These are phyloP conservation scores for Lipomyces starkeyi DNA, from an alignment of 805 yeast genomes.

Conservation along the genomic window DNA sequence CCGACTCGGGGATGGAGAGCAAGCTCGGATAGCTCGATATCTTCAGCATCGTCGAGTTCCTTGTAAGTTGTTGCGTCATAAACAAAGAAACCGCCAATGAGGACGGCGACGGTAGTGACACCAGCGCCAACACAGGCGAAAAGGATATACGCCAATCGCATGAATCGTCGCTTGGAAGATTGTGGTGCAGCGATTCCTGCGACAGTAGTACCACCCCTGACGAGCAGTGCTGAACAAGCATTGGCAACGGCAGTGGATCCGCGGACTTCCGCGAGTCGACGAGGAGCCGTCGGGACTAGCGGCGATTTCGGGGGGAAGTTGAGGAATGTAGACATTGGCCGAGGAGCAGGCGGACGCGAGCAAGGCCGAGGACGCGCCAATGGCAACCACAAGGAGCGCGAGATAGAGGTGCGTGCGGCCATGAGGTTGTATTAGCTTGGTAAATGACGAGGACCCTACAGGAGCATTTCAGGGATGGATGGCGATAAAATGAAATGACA, in stretches of 20 bases:
- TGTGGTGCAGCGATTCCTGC: conserved; percentile 1
- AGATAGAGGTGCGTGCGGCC: neutral
- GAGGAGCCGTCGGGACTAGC: neutral
- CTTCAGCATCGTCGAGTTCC: conserved; percentile 49
- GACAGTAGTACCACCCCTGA: conserved; percentile 5
- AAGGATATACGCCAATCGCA: conserved; percentile 17
- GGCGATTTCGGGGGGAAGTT: neutral
- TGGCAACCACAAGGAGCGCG: neutral
- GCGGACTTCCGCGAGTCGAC: neutral
- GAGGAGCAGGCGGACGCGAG: neutral
- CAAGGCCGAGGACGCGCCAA: neutral
- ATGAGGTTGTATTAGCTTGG: neutral
- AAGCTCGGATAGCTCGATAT: conserved; percentile 56
- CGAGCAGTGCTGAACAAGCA: neutral
- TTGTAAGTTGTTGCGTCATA: conserved; percentile 71
- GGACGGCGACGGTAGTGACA: conserved; percentile 51
- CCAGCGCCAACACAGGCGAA: conserved; percentile 48
- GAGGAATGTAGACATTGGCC: neutral
- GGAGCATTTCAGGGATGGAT: neutral
- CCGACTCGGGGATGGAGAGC: conserved; percentile 64
- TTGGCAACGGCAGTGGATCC: neutral
- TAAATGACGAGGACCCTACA: neutral
- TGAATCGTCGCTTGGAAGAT: conserved; percentile 14
- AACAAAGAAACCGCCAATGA: conserved; percentile 59
- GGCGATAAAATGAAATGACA: neutral